Evolutionary conservation across 2,329 filamentous ascomycete species (phyloP).

Genomic region (Cytospora piceae): DNA sequence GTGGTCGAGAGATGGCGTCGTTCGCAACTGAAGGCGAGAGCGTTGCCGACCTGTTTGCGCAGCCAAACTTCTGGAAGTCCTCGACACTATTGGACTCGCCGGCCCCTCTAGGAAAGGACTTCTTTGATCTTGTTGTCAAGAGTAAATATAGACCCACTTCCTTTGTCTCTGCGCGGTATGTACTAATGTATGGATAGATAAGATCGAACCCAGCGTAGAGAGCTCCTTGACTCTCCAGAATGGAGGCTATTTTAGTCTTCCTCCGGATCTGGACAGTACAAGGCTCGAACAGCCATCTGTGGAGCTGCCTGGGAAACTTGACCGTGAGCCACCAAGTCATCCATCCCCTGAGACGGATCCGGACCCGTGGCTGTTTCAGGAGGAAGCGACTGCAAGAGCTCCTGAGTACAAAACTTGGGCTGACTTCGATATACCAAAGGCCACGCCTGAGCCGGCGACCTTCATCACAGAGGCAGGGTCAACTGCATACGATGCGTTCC

Average conservation of each 20-base stretch:
- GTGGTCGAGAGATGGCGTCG: slow-evolving; percentile 17
- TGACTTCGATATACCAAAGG: slow-evolving; percentile 55
- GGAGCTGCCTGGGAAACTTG: neutral
- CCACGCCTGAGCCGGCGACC: slow-evolving; percentile 44
- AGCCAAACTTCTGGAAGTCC: slow-evolving; percentile 62
- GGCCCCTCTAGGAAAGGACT: slow-evolving; percentile 34
- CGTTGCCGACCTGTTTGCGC: slow-evolving; percentile 62
- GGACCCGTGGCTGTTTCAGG: slow-evolving; percentile 55
- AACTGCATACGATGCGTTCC: slow-evolving; percentile 65
- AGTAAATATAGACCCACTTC: slow-evolving; percentile 34
- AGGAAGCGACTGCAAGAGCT: slow-evolving; percentile 37
- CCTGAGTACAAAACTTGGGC: slow-evolving; percentile 70
- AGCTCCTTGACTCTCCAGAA: slow-evolving; percentile 2
- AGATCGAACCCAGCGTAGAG: slow-evolving; percentile 20
- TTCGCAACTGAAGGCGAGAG: slow-evolving; percentile 47
- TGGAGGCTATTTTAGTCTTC: slow-evolving; percentile 42
- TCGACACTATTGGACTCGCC: slow-evolving; percentile 52
- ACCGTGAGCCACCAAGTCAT: slow-evolving; percentile 18
- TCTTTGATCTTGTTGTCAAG: slow-evolving; percentile 50
- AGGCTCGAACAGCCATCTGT: slow-evolving; percentile 5
- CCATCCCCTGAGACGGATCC: slow-evolving; percentile 29
- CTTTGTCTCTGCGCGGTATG: neutral
- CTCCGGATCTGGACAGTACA: slow-evolving; percentile 35
- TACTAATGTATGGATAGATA: slow-evolving; percentile 3
- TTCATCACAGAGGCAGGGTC: slow-evolving; percentile 73